A percentile compares a stretch with the other conserved stretches of the same genome.
Evolutionary conservation across 2,329 filamentous ascomycete species (phyloP).

Genomic region (Aspergillus proliferans): DNA sequence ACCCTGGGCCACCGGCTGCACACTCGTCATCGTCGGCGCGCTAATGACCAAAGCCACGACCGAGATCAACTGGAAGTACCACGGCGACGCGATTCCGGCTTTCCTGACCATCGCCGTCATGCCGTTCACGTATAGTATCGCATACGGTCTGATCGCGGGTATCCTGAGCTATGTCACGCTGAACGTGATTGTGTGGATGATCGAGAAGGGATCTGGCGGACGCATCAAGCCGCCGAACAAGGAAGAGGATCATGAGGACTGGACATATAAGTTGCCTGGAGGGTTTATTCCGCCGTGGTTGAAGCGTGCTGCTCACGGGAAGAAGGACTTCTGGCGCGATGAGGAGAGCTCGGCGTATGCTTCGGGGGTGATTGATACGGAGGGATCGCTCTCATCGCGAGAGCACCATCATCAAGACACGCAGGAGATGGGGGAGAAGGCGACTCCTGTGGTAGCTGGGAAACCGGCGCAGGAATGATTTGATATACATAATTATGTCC

Average conservation of each 20-base stretch:
- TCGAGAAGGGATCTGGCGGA: conserved; percentile 61
- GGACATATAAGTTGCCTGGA: conserved; percentile 71
- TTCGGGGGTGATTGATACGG: background rate
- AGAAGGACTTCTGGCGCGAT: conserved; percentile 66
- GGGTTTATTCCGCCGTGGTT: conserved; percentile 72
- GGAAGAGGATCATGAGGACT: conserved; percentile 63
- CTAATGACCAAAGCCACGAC: conserved; percentile 75
- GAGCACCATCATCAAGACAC: background rate
- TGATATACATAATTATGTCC: background rate
- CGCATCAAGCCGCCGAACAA: conserved; percentile 69
- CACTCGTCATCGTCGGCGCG: conserved; percentile 79
- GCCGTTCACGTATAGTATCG: conserved; percentile 87
- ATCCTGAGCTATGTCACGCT: conserved; percentile 70
- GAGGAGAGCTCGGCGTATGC: conserved; percentile 13
- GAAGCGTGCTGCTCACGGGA: conserved; percentile 56
- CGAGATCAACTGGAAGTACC: conserved; percentile 84
- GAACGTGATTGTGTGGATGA: conserved; percentile 63
- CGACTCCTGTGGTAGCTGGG: background rate
- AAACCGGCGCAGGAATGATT: background rate
- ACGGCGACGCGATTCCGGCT: conserved; percentile 75
- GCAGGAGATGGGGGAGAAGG: background rate
- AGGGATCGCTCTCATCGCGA: background rate
- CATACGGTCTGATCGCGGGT: conserved; percentile 76
- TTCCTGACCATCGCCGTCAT: conserved; percentile 79
- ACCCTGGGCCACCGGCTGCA: conserved; percentile 81